Base-by-base conservation (phyloP, 192 early-diverging fungal genomes). In the Spizellomyces sp. region DNA sequence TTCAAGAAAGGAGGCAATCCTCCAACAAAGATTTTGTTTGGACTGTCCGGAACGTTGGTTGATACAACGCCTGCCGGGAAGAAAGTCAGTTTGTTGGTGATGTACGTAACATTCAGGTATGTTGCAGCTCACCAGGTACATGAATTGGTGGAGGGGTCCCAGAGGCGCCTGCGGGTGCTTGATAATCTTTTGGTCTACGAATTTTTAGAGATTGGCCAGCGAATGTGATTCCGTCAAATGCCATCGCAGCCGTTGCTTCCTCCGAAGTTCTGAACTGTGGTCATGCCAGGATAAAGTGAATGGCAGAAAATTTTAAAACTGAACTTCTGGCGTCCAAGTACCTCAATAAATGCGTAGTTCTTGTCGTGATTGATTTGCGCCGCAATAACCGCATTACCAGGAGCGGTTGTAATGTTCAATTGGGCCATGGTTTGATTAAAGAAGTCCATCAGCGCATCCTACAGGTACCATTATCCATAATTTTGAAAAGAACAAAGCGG, bases 331-430 rank as follows among this genome's bases (percentile, higher is more conserved):
- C 27, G 27, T 36, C 27, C 27, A 36, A 55, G 50, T 86, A 95
- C 93, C 72, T 99, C 96, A 17, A 96, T 87, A 87, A 98, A 97
- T 14, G 95, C 95, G 82, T 95, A 98, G 71, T 91, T 91, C 77
- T 95, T 95, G n/a, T 98, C 96, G 47, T 87, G 84, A 75, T 96
- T 95, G 55, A 98, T 92, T 75, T 96, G 93, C 17, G 91, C 90
- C 43, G 88, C 84, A 15, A 91, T 80, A 15, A 94, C 92, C 0
- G 91, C 90, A 50, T 84, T 58, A 44, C 90, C 91, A 8, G 90
- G 71, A 12, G 86, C 78, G n/a, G 87, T 84, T 48, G 89, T 90
- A 44, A 93, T 77, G 71, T 89, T 88, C 64, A 91, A 81, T 70
- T 90, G 86, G 47, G 87, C 79, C 90, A 98, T 92, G 10, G 91